phyloP scores from a whole-genome alignment of 164 flowering plant genomes.

The Nymphaea colorata region DNA sequence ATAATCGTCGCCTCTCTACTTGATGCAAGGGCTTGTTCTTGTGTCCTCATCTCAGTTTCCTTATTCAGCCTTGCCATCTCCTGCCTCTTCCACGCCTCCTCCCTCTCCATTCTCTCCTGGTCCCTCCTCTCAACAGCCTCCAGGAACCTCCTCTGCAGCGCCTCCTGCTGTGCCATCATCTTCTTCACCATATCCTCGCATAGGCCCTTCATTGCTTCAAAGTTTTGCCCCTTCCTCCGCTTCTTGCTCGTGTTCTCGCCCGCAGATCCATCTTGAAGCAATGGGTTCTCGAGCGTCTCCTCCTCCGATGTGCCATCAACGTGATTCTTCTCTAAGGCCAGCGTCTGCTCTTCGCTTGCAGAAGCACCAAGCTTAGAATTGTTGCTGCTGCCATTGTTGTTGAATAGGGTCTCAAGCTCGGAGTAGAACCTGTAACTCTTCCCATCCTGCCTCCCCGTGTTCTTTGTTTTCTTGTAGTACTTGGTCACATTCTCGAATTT shows the following conservation, averaged over 20 bases:
- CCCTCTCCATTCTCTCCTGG: slow-evolving; percentile 36
- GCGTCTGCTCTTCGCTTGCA: not conserved
- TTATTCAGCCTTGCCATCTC: slow-evolving; percentile 44
- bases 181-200: not conserved
- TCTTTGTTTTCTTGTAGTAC: slow-evolving; percentile 4
- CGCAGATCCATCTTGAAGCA: not conserved
- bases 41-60: no score
- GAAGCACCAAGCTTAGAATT: not conserved
- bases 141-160: slow-evolving; percentile 22
- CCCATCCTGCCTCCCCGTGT: slow-evolving; percentile 9
- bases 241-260: not conserved
- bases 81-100: slow-evolving; percentile 64
- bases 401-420: not conserved
- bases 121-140: slow-evolving; percentile 56
- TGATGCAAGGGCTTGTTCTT: no score
- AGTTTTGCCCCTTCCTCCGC: not conserved
- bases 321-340: not conserved
- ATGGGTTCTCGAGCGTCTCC: not conserved
- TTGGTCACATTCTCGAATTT: slow-evolving; percentile 3
- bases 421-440: not conserved
- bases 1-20: no score
- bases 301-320: not conserved
- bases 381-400: not conserved
- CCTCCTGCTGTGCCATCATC: not conserved
- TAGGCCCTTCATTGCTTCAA: not conserved